Percentiles rank a stretch among this genome's conserved stretches.
Conservation (phyloP, 2,329 filamentous ascomycete genomes). For the Aaosphaeria arxii region DNA sequence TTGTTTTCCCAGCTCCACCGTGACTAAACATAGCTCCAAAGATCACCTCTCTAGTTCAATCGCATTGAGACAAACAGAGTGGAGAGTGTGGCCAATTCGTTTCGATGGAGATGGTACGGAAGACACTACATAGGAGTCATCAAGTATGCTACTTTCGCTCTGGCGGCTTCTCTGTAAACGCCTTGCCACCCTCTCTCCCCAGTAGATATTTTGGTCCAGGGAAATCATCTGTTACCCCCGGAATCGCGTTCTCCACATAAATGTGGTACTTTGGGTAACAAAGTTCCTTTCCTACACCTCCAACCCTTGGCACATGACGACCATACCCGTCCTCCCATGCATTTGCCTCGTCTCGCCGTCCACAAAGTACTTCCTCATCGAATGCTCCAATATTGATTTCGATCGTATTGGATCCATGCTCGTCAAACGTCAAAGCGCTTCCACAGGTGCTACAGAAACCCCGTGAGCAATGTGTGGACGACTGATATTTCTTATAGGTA, state of each 20-base stretch:
- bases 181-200: slow-evolving; percentile 7
- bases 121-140: too few species aligned
- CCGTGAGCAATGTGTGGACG: slow-evolving; percentile 10
- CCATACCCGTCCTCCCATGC: slow-evolving; percentile 22
- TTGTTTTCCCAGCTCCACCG: too few species aligned
- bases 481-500: slow-evolving; percentile 18
- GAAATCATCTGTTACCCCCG: slow-evolving; percentile 22
- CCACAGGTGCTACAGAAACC: slow-evolving; percentile 24
- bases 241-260: slow-evolving; percentile 20
- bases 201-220: slow-evolving; percentile 17
- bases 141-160: not conserved
- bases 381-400: slow-evolving; percentile 22
- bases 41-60: too few species aligned
- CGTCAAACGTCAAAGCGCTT: slow-evolving; percentile 15
- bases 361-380: slow-evolving; percentile 23
- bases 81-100: too few species aligned
- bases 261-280: slow-evolving; percentile 17
- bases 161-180: slow-evolving; percentile 7
- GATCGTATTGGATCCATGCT: slow-evolving; percentile 7
- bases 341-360: slow-evolving; percentile 14
- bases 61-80: too few species aligned
- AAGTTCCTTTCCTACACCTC: slow-evolving; percentile 17
- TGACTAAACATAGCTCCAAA: too few species aligned
- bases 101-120: too few species aligned
- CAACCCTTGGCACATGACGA: slow-evolving; percentile 13